A percentile compares a stretch with the other conserved stretches of the same genome.
phyloP scores from a whole-genome alignment of 2,329 filamentous ascomycete species.

The Sporothrix mexicana region DNA sequence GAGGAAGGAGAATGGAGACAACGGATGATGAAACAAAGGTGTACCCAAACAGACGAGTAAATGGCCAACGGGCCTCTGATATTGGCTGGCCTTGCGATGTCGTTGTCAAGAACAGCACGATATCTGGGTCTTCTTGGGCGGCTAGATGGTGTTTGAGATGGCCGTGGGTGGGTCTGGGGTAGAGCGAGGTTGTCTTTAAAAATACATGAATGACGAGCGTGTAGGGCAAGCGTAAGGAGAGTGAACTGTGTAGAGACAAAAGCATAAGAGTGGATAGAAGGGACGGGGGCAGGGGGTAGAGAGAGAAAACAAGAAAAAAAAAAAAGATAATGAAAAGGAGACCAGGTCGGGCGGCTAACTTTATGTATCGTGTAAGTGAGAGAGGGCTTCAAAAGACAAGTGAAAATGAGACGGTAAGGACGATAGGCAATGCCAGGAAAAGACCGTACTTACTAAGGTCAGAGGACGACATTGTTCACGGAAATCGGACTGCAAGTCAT shows the following conservation, averaged over 20 bases:
- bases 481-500: not conserved
- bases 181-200: not conserved
- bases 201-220: not conserved
- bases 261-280: slow-evolving; percentile 18
- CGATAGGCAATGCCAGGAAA: not conserved
- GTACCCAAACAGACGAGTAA: slow-evolving; percentile 56
- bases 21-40: slow-evolving; percentile 56
- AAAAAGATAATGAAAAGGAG: not conserved
- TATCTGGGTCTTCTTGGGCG: slow-evolving; percentile 19
- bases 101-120: too few species aligned
- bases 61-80: slow-evolving; percentile 51
- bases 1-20: slow-evolving; percentile 28
- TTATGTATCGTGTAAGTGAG: slow-evolving; percentile 13
- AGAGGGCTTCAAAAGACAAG: too few species aligned
- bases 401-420: not conserved
- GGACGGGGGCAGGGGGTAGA: slow-evolving; percentile 14
- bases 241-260: slow-evolving; percentile 3
- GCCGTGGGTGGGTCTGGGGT: slow-evolving; percentile 5
- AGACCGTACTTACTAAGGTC: not conserved
- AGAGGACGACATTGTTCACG: not conserved
- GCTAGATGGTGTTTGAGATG: slow-evolving; percentile 29
- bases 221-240: not conserved
- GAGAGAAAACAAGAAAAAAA: not conserved
- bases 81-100: slow-evolving; percentile 51
- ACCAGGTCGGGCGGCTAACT: slow-evolving; percentile 31